phyloP scores from a whole-genome alignment of 2,329 filamentous ascomycete genomes.

The Fusarium agapanthi region DNA sequence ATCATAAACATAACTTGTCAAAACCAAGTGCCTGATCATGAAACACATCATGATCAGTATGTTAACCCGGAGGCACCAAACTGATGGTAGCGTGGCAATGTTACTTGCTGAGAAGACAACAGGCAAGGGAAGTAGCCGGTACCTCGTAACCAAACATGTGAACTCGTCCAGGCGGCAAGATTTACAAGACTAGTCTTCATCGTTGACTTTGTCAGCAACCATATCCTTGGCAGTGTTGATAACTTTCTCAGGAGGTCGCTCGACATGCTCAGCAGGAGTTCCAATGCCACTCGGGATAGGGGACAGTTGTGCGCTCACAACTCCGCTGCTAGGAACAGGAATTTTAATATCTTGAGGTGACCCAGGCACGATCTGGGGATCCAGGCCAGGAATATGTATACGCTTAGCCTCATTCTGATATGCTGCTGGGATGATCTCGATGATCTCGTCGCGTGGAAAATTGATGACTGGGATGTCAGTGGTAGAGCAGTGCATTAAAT shows the following conservation, averaged over 20 bases:
- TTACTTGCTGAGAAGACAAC: not conserved
- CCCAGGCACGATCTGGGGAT: slow-evolving; percentile 74
- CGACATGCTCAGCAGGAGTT: slow-evolving; percentile 55
- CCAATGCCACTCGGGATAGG: slow-evolving; percentile 59
- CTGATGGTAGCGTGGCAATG: not conserved
- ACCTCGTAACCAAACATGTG: not conserved
- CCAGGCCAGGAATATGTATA: slow-evolving; percentile 80
- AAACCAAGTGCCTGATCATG: slow-evolving; percentile 32
- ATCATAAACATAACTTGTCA: not conserved
- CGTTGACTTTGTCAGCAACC: slow-evolving; percentile 62
- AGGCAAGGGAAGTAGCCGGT: not conserved
- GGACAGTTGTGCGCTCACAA: slow-evolving; percentile 51
- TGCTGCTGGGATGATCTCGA: slow-evolving; percentile 96
- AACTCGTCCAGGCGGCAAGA: not conserved
- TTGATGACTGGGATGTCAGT: slow-evolving; percentile 91
- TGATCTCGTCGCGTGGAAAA: slow-evolving; percentile 96
- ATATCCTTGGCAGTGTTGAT: slow-evolving; percentile 60
- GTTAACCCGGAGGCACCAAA: slow-evolving; percentile 6
- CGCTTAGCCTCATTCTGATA: slow-evolving; percentile 97
- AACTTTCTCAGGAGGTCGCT: slow-evolving; percentile 58
- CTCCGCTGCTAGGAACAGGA: slow-evolving; percentile 65
- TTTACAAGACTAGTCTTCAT: slow-evolving; percentile 55
- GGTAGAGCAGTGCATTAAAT: slow-evolving; percentile 97
- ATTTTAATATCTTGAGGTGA: slow-evolving; percentile 85
- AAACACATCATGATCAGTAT: slow-evolving; percentile 30